Base-by-base conservation (phyloP, 495 filamentous ascomycete genomes). In the Hypoxylon trugodes region DNA sequence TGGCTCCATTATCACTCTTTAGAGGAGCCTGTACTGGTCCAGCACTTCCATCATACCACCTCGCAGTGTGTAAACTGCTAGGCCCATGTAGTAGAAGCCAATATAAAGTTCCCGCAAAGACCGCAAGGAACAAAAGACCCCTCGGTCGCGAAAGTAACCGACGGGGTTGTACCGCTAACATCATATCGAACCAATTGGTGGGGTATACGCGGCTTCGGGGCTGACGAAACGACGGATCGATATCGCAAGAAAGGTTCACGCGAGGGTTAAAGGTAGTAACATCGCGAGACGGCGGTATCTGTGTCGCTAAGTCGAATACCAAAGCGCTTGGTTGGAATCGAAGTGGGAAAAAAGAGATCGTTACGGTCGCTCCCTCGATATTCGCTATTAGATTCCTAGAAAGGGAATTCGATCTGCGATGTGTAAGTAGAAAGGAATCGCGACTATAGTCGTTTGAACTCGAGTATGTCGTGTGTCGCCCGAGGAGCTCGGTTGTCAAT, bases 101-200 rank as follows among this genome's bases (percentile, higher is more conserved):
- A 38, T 73, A 77, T 0, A 77, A 15, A 9, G 71, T 58, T 6
- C 76, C 56, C 1, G 73, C 35, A 10, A 69, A 68, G 19, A 73
- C 16, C 5, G 56, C 73, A 19, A 56, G 65, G 22, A 71, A n/a
- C 4, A 78, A 43, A 0, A 71, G 51, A 28, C 63, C 68, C 62
- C 61, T 79, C 70, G 55, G 86, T 79, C 52, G 83, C 79, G 64
- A 82, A 60, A 68, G 76, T 61, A 67, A 87, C 71, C 78, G 86
- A 71, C 74, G 75, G n/a, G 73, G 62, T 56, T 77, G 75, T 21
- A 69, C 62, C 48, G 76, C 76, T 24, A 76, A 61, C 73, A 75
- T 66, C 49, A 55, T 63, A 35, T 37, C 51, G 32, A 37, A 42
- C n/a, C 16, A 19, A 35, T 46, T 56, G 22, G 45, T 40, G 10